phyloP scores from a whole-genome alignment of 2,329 filamentous ascomycete species.

The Elsinoe fawcettii region DNA sequence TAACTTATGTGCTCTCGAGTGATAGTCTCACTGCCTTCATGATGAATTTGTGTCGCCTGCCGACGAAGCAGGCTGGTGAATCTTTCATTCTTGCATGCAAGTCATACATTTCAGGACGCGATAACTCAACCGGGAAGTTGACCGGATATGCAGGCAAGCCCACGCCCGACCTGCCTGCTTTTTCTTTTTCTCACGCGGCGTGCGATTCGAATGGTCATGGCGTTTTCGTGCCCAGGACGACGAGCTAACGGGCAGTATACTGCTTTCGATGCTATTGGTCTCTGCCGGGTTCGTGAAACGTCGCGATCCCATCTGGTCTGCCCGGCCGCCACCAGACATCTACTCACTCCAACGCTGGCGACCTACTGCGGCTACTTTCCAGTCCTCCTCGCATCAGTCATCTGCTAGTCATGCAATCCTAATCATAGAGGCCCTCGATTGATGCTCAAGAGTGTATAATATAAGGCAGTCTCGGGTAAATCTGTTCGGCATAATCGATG shows the following conservation, averaged over 20 bases:
- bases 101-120: neutral
- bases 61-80: too few relatives aligned
- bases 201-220: neutral
- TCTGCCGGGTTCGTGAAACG: slow-evolving; percentile 1
- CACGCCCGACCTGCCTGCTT: neutral
- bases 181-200: neutral
- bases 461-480: too few relatives aligned
- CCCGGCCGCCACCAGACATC: neutral
- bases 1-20: too few relatives aligned
- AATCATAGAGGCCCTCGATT: neutral
- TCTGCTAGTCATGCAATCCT: neutral
- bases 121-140: neutral
- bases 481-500: too few relatives aligned
- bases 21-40: too few relatives aligned
- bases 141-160: neutral
- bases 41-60: too few relatives aligned
- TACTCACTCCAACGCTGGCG: neutral
- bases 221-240: neutral
- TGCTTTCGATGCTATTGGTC: neutral
- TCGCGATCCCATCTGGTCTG: neutral
- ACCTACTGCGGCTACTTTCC: neutral
- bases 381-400: neutral
- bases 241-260: neutral
- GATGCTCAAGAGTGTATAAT: too few relatives aligned
- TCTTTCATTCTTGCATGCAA: too few relatives aligned